Base-by-base conservation (phyloP, 495 filamentous ascomycete genomes). In the Podospora comata region DNA sequence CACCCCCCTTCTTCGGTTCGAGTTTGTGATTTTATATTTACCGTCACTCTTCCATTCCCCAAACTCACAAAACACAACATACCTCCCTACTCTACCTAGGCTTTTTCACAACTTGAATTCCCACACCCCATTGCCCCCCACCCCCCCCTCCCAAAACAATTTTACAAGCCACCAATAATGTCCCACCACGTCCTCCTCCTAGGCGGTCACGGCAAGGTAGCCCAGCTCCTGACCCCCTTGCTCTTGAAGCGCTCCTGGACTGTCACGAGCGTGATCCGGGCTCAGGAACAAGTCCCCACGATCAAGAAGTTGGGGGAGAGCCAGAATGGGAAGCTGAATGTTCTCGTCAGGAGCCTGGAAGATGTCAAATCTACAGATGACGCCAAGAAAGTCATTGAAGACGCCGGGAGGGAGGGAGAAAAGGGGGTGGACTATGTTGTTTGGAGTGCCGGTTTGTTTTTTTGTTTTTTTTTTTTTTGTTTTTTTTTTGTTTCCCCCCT, bases 171-270 rank as follows among this genome's bases (percentile, higher is more conserved):
- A 5, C 13, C 19, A 11, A 27, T 20, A 71, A 73, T 69, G 30
- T 72, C 26, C n/a, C 72, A 4, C 65, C 76, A 88, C 72, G 86
- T 92, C 65, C 86, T 93, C 61, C 79, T 95, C 55, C 87, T 96
- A 55, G 92, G 92, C 69, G 91, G 91, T 71, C 91, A 92, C 81
- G 92, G 92, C 78, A 92, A 92, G 76, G 77, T 95, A 60, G 86
- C 90, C 67, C 86, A 90, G 54, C 81, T 90, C n/a, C 82, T 94
- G 13, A 95, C 91, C n/a, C 88, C 87, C 1, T 82, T 92, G 65
- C 86, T 94, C 53, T 83, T 93, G 65, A 84, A 87, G 58, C 85
- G 87, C 68, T 86, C 85, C 68, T 93, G 92, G 87, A 85, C 83
- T 68, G 87, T 96, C 27, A 92, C 89, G 65, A 91, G 88, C 76